Evolutionary conservation across 495 filamentous ascomycete species (phyloP).

Genomic region (Elasticomyces elasticus): DNA sequence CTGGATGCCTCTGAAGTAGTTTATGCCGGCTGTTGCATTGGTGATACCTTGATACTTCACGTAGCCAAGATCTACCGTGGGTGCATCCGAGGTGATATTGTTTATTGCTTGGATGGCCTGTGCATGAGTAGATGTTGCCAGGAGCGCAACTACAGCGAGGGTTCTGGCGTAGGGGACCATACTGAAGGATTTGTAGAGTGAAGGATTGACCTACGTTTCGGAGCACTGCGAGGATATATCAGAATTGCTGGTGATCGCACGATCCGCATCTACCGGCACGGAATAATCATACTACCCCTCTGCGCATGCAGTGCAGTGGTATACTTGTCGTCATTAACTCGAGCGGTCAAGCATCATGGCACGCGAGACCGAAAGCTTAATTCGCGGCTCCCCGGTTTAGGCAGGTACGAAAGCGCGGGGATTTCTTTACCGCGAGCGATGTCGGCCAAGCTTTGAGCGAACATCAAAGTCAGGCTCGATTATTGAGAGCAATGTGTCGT

Average conservation of each 20-base stretch:
- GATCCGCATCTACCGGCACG: background rate
- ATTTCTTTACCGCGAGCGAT: background rate
- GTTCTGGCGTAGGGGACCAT: background rate
- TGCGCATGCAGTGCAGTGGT: background rate
- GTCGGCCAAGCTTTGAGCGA: background rate
- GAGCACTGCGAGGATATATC: too few relatives aligned
- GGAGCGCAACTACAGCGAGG: background rate
- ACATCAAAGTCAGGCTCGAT: background rate
- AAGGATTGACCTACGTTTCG: too few relatives aligned
- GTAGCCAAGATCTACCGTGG: slow-evolving; percentile 21
- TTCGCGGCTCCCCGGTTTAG: background rate
- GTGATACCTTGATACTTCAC: slow-evolving; percentile 18
- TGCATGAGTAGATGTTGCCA: background rate
- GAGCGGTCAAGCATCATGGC: background rate
- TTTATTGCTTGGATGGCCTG: slow-evolving; percentile 9
- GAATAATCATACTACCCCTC: background rate
- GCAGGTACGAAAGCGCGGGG: background rate
- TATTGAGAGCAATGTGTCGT: too few relatives aligned
- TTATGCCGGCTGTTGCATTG: slow-evolving; percentile 15
- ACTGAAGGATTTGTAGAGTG: too few relatives aligned
- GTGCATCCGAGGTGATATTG: background rate
- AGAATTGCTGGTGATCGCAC: background rate
- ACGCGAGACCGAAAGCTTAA: background rate
- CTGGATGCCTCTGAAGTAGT: slow-evolving; percentile 13
- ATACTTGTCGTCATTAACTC: background rate